A percentile compares a stretch with the other conserved stretches of the same genome.
Evolutionary conservation across 2,329 filamentous ascomycete species (phyloP).

Genomic region (Trichoderma breve): DNA sequence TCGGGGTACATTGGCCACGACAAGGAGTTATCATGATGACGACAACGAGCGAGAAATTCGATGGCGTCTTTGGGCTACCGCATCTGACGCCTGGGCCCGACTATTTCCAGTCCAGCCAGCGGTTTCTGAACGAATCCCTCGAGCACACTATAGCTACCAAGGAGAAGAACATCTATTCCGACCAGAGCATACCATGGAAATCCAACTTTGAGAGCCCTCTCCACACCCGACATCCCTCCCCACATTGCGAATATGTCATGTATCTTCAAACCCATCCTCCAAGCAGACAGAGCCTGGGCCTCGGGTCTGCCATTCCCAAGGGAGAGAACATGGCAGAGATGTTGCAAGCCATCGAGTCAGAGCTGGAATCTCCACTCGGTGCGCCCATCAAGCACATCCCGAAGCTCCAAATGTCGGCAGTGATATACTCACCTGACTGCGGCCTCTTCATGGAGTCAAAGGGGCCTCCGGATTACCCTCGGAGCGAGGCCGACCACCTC

Average conservation of each 20-base stretch:
- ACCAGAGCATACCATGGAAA: constrained; percentile 72
- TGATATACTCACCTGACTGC: constrained; percentile 68
- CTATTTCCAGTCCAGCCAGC: constrained; percentile 58
- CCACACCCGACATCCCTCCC: constrained; percentile 57
- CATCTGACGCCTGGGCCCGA: constrained; percentile 67
- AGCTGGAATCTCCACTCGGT: constrained; percentile 61
- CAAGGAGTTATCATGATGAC: constrained; percentile 77
- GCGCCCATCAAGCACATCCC: constrained; percentile 56
- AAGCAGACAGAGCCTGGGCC: constrained; percentile 37
- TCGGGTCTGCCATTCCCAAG: constrained; percentile 33
- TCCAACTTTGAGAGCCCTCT: constrained; percentile 62
- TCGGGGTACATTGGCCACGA: constrained; percentile 83
- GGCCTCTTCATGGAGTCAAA: constrained; percentile 64
- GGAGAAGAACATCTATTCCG: constrained; percentile 51
- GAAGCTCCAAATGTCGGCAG: constrained; percentile 58
- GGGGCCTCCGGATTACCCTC: constrained; percentile 56
- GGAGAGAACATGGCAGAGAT: constrained; percentile 38
- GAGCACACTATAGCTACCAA: constrained; percentile 65
- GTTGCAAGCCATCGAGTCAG: constrained; percentile 58
- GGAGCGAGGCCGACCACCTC: constrained; percentile 54
- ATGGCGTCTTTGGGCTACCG: constrained; percentile 85
- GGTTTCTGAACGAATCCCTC: constrained; percentile 71
- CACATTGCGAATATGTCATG: constrained; percentile 85
- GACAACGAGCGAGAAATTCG: constrained; percentile 90
- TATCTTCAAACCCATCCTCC: constrained; percentile 75